These are phyloP conservation scores for Neurospora hispaniola DNA, from an alignment of 495 filamentous ascomycete genomes.

Conservation along the genomic window DNA sequence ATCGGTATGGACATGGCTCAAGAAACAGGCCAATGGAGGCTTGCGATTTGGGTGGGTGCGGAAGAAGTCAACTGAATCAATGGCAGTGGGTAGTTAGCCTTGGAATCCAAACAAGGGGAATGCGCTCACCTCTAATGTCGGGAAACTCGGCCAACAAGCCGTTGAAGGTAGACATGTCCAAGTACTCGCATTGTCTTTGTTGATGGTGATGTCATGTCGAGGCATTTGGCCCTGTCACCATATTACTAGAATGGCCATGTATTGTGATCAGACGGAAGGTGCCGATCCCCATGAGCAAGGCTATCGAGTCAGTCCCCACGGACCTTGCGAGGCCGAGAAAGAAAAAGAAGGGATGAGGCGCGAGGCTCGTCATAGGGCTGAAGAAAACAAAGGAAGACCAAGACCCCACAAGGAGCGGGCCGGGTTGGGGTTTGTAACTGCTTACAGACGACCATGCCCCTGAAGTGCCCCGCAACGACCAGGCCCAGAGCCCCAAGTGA, in stretches of 20 bases:
- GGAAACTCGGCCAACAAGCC: constrained; percentile 49
- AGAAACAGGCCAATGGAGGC: constrained; percentile 73
- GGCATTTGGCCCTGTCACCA: background rate
- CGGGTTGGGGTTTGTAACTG: background rate
- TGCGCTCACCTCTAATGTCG: constrained; percentile 44
- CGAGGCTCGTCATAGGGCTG: background rate
- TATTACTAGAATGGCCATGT: background rate
- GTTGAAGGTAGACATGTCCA: constrained; percentile 30
- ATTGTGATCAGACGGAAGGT: background rate
- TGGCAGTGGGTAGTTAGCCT: background rate
- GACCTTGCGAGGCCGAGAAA: too few species aligned
- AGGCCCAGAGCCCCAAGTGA: background rate
- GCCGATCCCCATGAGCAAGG: too few species aligned
- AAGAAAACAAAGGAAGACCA: background rate
- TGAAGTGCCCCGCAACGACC: background rate
- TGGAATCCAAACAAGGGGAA: background rate
- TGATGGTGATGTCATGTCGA: background rate
- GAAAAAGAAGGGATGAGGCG: background rate
- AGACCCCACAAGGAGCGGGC: background rate
- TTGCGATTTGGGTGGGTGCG: constrained; percentile 42
- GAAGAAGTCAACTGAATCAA: constrained; percentile 67
- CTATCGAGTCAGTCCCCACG: too few species aligned
- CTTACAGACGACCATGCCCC: background rate
- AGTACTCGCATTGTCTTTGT: background rate
- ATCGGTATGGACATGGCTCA: constrained; percentile 90